Base-by-base conservation (phyloP, 441 rosid genomes). In the Adansonia gregorii region DNA sequence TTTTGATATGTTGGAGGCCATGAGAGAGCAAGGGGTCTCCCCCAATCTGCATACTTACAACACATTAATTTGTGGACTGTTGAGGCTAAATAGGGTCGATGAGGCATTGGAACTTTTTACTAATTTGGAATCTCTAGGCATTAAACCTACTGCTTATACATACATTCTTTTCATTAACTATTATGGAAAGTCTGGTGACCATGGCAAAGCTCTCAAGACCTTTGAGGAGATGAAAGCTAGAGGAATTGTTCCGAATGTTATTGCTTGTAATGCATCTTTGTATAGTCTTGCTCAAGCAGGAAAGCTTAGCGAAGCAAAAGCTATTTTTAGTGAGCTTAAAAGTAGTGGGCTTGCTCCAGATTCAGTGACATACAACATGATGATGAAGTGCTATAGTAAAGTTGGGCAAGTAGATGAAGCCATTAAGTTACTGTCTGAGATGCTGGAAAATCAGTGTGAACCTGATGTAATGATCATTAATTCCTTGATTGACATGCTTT, bases 11-110 rank as follows among this genome's bases (percentile, higher is more conserved):
- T 80, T 95, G 81, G 89, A 90, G 85, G 81, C 83, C 81, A 95
- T 95, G 97, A 89, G 85, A 83, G 82, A 83, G 73, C 77, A 85
- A 75, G 91, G 91, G 43, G 74, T 90, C 60, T 80, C 58, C 52
- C 99, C 99, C 27, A 95, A 95, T 77, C 91, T 92, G 66, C 97
- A 91, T 74, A 92, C 98, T 10, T 94, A 92, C 81, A 94, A 94
- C 82, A 86, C 97, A 4, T 78, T 94, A 87, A 92, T 95, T 67
- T 80, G 91, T 78, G 97, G 97, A 73, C 87, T 92, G n/a, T 74
- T 95, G 81, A 86, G 95, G 82, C 79, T 74, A 64, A 83, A 87
- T 75, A 85, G 86, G 83, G 76, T 92, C 69, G 87, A 83, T 75
- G 94, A 89, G 43, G 98, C 99, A 9, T 79, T 86, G 46, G 87